Evolutionary conservation across 495 filamentous ascomycete species (phyloP).

Genomic region (Lophium mytilinum): DNA sequence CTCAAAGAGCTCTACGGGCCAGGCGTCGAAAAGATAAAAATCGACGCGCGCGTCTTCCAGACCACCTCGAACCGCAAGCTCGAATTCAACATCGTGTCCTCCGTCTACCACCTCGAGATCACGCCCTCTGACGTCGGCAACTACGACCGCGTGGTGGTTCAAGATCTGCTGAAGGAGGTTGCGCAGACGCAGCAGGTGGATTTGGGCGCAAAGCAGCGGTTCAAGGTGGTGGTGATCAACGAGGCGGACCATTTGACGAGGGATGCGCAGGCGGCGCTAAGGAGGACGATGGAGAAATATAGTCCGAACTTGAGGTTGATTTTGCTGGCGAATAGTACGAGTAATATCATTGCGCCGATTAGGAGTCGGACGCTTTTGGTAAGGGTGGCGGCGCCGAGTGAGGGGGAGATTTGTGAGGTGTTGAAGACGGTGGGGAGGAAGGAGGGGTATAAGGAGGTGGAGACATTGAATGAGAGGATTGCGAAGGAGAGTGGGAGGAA

Average conservation of each 20-base stretch:
- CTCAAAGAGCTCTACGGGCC: slow-evolving; percentile 86
- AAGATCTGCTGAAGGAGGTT: slow-evolving; percentile 93
- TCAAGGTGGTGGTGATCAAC: slow-evolving; percentile 99
- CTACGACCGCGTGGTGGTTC: slow-evolving; percentile 90
- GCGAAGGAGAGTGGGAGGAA: slow-evolving; percentile 90
- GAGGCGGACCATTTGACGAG: slow-evolving; percentile 93
- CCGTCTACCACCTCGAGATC: slow-evolving; percentile 94
- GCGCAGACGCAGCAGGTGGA: slow-evolving; percentile 98
- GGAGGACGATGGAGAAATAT: slow-evolving; percentile 99
- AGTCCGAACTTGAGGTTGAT: slow-evolving; percentile 88
- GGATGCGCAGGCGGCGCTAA: slow-evolving; percentile 90
- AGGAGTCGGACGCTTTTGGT: slow-evolving; percentile 81
- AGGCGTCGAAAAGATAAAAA: slow-evolving; percentile 94
- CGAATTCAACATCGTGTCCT: slow-evolving; percentile 96
- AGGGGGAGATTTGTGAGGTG: slow-evolving; percentile 72
- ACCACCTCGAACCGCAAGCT: slow-evolving; percentile 92
- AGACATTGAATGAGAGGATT: slow-evolving; percentile 69
- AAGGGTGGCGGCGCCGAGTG: slow-evolving; percentile 81
- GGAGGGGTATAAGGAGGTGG: slow-evolving; percentile 65
- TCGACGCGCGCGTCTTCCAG: slow-evolving; percentile 91
- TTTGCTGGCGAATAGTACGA: slow-evolving; percentile 84
- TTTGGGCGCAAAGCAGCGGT: slow-evolving; percentile 73
- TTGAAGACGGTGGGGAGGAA: slow-evolving; percentile 64
- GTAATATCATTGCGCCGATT: slow-evolving; percentile 96
- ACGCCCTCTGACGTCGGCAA: slow-evolving; percentile 96